Base-by-base conservation (phyloP, 169 alveolate genomes). In the Cryptosporidium ryanae region DNA sequence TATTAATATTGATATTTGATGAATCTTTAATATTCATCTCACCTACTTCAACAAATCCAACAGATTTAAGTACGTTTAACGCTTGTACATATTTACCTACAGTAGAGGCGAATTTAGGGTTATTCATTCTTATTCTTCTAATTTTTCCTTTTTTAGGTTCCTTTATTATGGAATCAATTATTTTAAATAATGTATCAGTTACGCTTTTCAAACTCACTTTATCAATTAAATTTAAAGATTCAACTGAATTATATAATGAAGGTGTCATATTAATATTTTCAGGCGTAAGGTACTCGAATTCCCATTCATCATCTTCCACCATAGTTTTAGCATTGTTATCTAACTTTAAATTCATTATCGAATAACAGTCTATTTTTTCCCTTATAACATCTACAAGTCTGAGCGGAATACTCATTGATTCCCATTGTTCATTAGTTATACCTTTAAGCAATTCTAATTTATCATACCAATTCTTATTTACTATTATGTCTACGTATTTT, bases 381-480 rank as follows among this genome's bases (percentile, higher is more conserved):
- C 25, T 68, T n/a, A 76, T 76, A 34, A 46, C n/a, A 44, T 57
- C 64, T 12, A 76, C 87, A 23, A 76, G 18, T 38, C 87, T 55
- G 18, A 76, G 52, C 7, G 87, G 87, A 7, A 76, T 61, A 27
- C 25, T 61, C 87, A 76, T 76, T 4, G 87, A 6, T 32, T 76
- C 64, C 87, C 87, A 76, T 50, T 76, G 76, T 21, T 76, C 76
- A 76, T 59, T 61, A 12, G 52, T 76, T 18, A 76, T 61, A 18
- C 17, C 49, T 55, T 46, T 59, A 6, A 76, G 27, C 31, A 61
- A 46, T 23, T 76, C 71, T 2, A 76, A n/a, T 46, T 46, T 57
- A 65, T 76, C 87, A 25, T 59, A 76, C 87, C 87, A 76, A 27
- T 76, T 76, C 43, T 59, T 76, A 23, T 76, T 59, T 29, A 76